These are phyloP conservation scores for Crotalaria pallida DNA, from an alignment of 306 rosid genomes.

Conservation along the genomic window DNA sequence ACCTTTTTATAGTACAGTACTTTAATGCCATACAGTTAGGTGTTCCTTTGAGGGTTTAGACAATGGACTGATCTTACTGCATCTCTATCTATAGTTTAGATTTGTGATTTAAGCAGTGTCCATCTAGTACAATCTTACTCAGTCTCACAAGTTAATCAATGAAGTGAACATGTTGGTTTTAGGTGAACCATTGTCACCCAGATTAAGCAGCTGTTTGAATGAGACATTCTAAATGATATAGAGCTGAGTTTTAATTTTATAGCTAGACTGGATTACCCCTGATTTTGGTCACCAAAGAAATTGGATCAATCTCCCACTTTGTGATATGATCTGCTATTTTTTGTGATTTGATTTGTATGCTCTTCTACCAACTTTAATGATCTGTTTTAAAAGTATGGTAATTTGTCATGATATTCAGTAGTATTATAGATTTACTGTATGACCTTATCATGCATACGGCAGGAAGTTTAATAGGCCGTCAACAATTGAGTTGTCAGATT, in stretches of 20 bases:
- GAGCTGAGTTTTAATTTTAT: constrained; percentile 1
- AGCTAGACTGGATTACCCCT: neutral
- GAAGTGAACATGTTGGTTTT: neutral
- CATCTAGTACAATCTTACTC: constrained; percentile 8
- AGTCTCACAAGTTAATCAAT: neutral
- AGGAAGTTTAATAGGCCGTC: constrained; percentile 93
- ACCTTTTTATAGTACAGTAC: too few species aligned
- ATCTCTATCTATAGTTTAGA: constrained; percentile 11
- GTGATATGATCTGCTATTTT: neutral
- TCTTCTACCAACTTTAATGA: neutral
- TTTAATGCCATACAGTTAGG: too few species aligned
- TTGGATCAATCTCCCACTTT: neutral
- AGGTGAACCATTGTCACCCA: constrained; percentile 4
- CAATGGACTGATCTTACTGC: constrained; percentile 1
- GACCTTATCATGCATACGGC: constrained; percentile 56
- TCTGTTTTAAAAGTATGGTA: constrained; percentile 19
- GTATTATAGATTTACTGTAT: too few species aligned
- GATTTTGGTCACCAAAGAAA: neutral
- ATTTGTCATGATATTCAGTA: constrained; percentile 14
- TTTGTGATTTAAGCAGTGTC: neutral
- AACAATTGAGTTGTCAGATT: constrained; percentile 79
- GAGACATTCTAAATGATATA: neutral
- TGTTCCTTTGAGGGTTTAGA: constrained; percentile 19
- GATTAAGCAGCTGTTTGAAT: constrained; percentile 10
- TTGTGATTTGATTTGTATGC: constrained; percentile 16